A percentile compares a stretch with the other conserved stretches of the same genome.
Conservation (phyloP, 768 basidiomycete species). For the Auricularia auricula-judae region DNA sequence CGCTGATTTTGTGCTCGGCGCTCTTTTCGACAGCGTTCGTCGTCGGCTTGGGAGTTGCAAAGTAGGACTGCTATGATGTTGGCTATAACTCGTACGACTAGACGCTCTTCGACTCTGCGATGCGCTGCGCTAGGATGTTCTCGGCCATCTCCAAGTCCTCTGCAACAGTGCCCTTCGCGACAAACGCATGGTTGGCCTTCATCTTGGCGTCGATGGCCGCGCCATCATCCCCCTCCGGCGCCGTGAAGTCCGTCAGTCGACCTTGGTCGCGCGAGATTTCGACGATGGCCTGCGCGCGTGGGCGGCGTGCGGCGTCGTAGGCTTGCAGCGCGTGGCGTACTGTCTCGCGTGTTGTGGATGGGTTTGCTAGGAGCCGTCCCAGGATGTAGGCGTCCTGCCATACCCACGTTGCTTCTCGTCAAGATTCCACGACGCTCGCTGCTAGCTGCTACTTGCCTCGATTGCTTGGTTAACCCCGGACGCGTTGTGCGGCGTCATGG, state of each 20-base stretch:
- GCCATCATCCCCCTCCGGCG: too few relatives aligned
- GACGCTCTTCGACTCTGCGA: too few relatives aligned
- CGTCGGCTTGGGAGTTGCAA: too few relatives aligned
- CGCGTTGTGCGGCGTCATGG: slow-evolving; percentile 35
- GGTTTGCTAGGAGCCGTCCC: slow-evolving; percentile 18
- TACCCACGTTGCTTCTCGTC: neutral
- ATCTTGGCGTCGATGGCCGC: too few relatives aligned
- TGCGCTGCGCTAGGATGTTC: too few relatives aligned
- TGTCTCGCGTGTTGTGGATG: slow-evolving; percentile 13
- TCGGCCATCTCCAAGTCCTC: too few relatives aligned
- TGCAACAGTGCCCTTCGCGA: too few relatives aligned
- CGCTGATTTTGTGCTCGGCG: too few relatives aligned
- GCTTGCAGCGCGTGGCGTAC: slow-evolving; percentile 17
- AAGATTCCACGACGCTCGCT: neutral
- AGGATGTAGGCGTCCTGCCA: slow-evolving; percentile 21
- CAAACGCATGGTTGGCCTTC: too few relatives aligned
- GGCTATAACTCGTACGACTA: too few relatives aligned
- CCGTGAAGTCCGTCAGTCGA: slow-evolving; percentile 1
- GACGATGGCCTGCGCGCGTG: slow-evolving; percentile 17
- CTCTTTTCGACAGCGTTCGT: too few relatives aligned
- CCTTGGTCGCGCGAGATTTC: slow-evolving; percentile 13
- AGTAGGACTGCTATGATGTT: too few relatives aligned
- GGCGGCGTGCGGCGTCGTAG: slow-evolving; percentile 23
- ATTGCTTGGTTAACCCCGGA: slow-evolving; percentile 41
- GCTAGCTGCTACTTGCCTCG: slow-evolving; percentile 23